Conservation (phyloP, 805 yeast species). For the Metschnikowia hibisci region DNA sequence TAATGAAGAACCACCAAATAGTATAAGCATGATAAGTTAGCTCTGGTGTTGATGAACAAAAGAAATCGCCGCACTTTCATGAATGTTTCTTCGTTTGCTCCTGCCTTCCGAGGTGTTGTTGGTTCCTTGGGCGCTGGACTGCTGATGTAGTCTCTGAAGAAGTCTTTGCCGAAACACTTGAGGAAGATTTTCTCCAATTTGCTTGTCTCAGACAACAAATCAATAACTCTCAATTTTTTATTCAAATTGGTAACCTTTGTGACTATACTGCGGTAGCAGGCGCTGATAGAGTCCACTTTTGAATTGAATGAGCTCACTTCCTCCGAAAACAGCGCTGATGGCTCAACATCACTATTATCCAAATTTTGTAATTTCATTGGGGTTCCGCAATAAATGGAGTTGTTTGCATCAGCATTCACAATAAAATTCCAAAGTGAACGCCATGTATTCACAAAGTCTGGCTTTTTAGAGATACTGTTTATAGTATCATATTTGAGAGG, state of each 20-base stretch:
- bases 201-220: slow-evolving; percentile 33
- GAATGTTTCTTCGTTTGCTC: slow-evolving; percentile 24
- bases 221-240: slow-evolving; percentile 32
- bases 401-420: slow-evolving; percentile 27
- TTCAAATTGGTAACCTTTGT: slow-evolving; percentile 25
- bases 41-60: slow-evolving; percentile 34
- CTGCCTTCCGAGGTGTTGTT: slow-evolving; percentile 1
- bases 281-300: slow-evolving; percentile 19
- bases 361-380: slow-evolving; percentile 24
- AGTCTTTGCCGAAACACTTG: slow-evolving; percentile 39
- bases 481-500: slow-evolving; percentile 31
- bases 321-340: slow-evolving; percentile 7
- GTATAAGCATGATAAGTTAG: slow-evolving; percentile 39
- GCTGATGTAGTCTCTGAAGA: slow-evolving; percentile 37
- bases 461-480: slow-evolving; percentile 27
- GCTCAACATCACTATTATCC: slow-evolving; percentile 32
- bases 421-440: slow-evolving; percentile 35
- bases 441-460: slow-evolving; percentile 29
- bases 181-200: slow-evolving; percentile 33
- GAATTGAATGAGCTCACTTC: slow-evolving; percentile 9
- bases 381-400: slow-evolving; percentile 33
- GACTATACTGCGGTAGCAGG: slow-evolving; percentile 28
- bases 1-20: slow-evolving; percentile 40
- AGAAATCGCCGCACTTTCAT: slow-evolving; percentile 35
- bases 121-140: slow-evolving; percentile 25